Conservation (phyloP, 345 rosid species). For the Salix caprea region DNA sequence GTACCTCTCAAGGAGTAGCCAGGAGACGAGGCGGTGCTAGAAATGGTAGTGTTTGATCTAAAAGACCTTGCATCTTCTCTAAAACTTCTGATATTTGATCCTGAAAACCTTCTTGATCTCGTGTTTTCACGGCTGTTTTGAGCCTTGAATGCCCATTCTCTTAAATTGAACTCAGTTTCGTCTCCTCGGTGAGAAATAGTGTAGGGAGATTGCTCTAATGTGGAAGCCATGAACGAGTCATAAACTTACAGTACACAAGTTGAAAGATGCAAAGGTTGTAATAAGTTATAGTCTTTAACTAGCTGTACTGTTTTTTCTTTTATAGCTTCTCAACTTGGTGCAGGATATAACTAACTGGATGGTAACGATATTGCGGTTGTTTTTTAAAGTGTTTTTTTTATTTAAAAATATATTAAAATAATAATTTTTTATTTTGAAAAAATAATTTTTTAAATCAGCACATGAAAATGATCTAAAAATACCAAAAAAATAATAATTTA, state of each 20-base stretch:
- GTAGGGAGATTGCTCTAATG: conserved; percentile 27
- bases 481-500: no score
- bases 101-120: conserved; percentile 66
- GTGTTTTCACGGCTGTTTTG: conserved; percentile 45
- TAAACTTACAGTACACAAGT: not conserved
- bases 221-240: conserved; percentile 17
- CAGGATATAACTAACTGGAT: no score
- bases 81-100: conserved; percentile 63
- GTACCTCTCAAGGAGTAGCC: conserved; percentile 40
- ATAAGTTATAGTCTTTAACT: not conserved
- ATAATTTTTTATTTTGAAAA: no score
- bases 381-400: no score
- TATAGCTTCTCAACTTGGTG: no score
- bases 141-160: conserved; percentile 56
- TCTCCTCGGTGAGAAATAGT: conserved; percentile 23
- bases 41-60: conserved; percentile 59
- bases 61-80: conserved; percentile 67
- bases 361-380: no score
- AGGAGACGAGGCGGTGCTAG: conserved; percentile 95
- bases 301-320: not conserved
- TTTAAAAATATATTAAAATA: no score
- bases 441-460: no score
- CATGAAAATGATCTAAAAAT: no score
- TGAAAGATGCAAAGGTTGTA: not conserved
- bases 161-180: conserved; percentile 40